Conservation (phyloP, 441 rosid genomes). For the Adansonia rubrostipa region DNA sequence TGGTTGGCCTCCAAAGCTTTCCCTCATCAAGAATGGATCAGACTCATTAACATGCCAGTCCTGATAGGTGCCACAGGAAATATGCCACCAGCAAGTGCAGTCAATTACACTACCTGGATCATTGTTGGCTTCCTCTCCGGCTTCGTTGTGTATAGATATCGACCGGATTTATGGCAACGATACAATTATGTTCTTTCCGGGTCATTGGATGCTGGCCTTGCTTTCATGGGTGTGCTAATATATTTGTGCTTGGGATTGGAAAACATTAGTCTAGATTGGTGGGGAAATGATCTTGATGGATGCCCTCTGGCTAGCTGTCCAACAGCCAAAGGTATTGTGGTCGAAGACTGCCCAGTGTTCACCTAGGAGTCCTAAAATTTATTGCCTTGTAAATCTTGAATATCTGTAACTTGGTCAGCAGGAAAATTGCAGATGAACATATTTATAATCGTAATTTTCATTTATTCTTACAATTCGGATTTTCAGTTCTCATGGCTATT, state of each 20-base stretch:
- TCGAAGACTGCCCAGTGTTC: conserved; percentile 80
- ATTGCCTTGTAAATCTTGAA: neutral
- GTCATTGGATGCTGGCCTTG: conserved; percentile 84
- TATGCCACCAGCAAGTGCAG: conserved; percentile 96
- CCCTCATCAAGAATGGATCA: conserved; percentile 79
- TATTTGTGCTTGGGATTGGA: conserved; percentile 83
- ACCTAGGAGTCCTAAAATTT: conserved; percentile 23
- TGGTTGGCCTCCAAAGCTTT: conserved; percentile 78
- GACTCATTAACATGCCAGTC: conserved; percentile 86
- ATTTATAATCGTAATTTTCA: neutral
- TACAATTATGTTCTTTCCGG: conserved; percentile 92
- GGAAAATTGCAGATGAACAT: neutral
- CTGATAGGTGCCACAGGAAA: conserved; percentile 75
- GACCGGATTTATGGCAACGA: conserved; percentile 78
- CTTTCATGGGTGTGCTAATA: conserved; percentile 90
- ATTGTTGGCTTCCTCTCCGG: conserved; percentile 80
- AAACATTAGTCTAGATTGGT: conserved; percentile 40
- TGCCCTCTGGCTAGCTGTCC: conserved; percentile 92
- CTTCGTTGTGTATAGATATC: conserved; percentile 70
- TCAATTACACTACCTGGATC: conserved; percentile 81
- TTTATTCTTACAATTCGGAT: neutral
- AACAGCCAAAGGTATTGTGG: conserved; percentile 61
- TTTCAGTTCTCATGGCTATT: neutral
- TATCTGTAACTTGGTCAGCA: neutral
- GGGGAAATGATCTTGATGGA: conserved; percentile 69